These are phyloP conservation scores for Candida takata DNA, from an alignment of 805 yeast species.

Conservation along the genomic window DNA sequence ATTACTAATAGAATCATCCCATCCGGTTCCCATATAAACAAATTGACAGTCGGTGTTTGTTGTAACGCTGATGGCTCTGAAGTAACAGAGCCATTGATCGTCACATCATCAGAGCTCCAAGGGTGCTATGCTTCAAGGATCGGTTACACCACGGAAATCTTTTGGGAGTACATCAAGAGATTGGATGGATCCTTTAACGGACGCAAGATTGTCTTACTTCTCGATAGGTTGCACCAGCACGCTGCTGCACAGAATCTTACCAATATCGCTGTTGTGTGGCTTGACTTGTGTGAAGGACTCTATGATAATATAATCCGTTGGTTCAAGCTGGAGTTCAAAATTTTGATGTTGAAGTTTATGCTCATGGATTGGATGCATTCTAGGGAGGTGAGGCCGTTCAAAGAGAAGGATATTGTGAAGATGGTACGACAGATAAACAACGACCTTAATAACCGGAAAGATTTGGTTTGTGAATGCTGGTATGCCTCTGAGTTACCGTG, in stretches of 20 bases:
- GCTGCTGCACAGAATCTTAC: conserved; percentile 26
- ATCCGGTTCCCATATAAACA: conserved; percentile 5
- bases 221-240: conserved; percentile 31
- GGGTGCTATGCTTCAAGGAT: conserved; percentile 14
- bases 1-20: conserved; percentile 19
- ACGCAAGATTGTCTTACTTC: conserved; percentile 22
- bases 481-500: conserved; percentile 1
- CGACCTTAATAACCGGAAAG: conserved; percentile 3
- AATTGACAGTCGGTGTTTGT: conserved; percentile 16
- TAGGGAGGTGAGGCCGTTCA: background rate
- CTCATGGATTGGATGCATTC: conserved; percentile 7
- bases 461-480: conserved; percentile 11
- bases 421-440: conserved; percentile 4
- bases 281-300: conserved; percentile 9
- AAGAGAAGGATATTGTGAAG: conserved; percentile 1
- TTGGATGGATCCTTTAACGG: conserved; percentile 12
- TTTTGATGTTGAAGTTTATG: conserved; percentile 5
- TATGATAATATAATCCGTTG: conserved; percentile 4
- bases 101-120: conserved; percentile 6
- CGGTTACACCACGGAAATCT: conserved; percentile 18
- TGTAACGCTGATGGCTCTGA: conserved; percentile 17
- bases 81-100: conserved; percentile 13
- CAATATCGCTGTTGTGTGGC: conserved; percentile 26
- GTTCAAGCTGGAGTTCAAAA: conserved; percentile 13
- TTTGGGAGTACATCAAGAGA: conserved; percentile 14